Evolutionary conservation across 257 asterid species (phyloP), one percentile per base, ranked within the genome.

Genomic region (Linderniella brevidens): DNA sequence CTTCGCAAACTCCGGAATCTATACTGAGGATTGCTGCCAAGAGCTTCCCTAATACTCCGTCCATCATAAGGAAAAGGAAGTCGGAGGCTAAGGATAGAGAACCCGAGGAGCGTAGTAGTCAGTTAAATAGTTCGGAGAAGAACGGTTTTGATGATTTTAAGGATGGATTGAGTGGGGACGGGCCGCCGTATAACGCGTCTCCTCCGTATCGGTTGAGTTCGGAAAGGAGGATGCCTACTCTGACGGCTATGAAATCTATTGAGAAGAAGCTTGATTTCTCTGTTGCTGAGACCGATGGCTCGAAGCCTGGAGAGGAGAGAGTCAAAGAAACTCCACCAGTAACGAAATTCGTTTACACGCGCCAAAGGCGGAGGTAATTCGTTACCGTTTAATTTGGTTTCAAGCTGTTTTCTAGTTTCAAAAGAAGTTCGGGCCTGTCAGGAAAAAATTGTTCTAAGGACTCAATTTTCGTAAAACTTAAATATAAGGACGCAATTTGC

Each of bases 191-290:
- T 53, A 85, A 81, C 64, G 78, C 72, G 41, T 90, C 99, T 46
- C 99, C 99, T 59, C 92, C 92, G 15, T 85, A 77, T 62, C 81
- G 94, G 62, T 59, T 81, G 55, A 76, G 73, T 54, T 72, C 70
- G 41, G 77, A 75, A 64, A 64, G 96, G 50, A 78, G 83, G 32
- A 25, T 2, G 3, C 32, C 3, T n/a, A n/a, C n/a, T n/a, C n/a
- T n/a, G 48, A 73, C 76, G n/a, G 74, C 66, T 48, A 50, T 65
- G 45, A 81, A 77, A 63, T 81, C 94, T 19, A 75, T 90, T 20
- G 99, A 86, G 79, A 85, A 85, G 82, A 87, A 85, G 78, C 99
- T 90, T 39, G 80, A 79, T 54, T 90, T 90, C 32, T 25, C 32
- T 56, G 51, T 77, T 41, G 36, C 56, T 46, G 52, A 56, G 44